These are phyloP conservation scores for Simplicillium aogashimaense DNA, from an alignment of 2,329 filamentous ascomycete genomes.

Conservation along the genomic window DNA sequence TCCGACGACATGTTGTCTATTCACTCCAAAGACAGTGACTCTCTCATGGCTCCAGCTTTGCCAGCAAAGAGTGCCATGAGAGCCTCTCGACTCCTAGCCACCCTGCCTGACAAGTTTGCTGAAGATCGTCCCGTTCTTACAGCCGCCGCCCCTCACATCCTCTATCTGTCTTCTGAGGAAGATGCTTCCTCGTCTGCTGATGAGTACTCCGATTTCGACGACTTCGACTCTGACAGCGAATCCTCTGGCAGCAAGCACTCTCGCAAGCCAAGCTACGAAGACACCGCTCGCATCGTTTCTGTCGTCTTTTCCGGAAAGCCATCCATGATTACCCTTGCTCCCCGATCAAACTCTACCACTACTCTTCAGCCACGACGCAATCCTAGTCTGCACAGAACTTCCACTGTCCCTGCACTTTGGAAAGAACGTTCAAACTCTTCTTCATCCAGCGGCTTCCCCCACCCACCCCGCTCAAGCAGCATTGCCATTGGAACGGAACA, in stretches of 20 bases:
- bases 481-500: conserved; percentile 22
- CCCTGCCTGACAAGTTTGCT: conserved; percentile 18
- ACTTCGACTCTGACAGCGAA: conserved; percentile 19
- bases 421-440: conserved; percentile 22
- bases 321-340: conserved; percentile 41
- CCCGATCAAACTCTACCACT: conserved; percentile 32
- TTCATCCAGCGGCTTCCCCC: conserved; percentile 18
- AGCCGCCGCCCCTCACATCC: conserved; percentile 40
- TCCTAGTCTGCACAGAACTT: conserved; percentile 17
- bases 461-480: conserved; percentile 33
- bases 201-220: conserved; percentile 45
- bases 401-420: conserved; percentile 18
- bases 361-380: conserved; percentile 14
- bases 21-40: conserved; percentile 9
- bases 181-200: conserved; percentile 53
- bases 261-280: conserved; percentile 36
- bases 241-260: conserved; percentile 13
- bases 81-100: conserved; percentile 29
- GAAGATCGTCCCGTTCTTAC: conserved; percentile 21
- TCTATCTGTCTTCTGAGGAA: conserved; percentile 57
- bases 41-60: conserved; percentile 28
- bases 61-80: conserved; percentile 40
- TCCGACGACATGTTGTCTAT: conserved; percentile 18
- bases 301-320: conserved; percentile 52
- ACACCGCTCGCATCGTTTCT: conserved; percentile 48